Evolutionary conservation across 2,329 filamentous ascomycete genomes (phyloP).

Genomic region (Clarireedia homoeocarpa): DNA sequence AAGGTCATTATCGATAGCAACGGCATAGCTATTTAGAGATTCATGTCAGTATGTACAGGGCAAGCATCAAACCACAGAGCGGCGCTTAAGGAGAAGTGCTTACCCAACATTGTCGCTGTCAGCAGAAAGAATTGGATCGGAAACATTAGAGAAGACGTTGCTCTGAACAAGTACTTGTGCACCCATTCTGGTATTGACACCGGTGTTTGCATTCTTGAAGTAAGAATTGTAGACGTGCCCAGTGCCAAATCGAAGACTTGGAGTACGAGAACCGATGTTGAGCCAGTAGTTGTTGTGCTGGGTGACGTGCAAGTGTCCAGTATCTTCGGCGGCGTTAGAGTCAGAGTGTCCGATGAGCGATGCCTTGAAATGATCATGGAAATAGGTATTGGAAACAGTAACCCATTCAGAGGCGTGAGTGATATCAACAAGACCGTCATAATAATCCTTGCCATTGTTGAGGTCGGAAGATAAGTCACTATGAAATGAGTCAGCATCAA

Average conservation of each 20-base stretch:
- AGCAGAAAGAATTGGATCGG: constrained; percentile 26
- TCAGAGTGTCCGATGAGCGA: constrained; percentile 27
- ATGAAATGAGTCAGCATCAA: not conserved
- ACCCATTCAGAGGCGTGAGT: constrained; percentile 37
- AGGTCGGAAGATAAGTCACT: constrained; percentile 30
- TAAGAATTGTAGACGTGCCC: constrained; percentile 46
- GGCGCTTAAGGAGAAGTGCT: not conserved
- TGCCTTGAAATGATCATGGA: constrained; percentile 35
- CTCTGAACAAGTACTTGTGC: constrained; percentile 53
- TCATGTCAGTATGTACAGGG: not conserved
- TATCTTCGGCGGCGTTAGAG: constrained; percentile 22
- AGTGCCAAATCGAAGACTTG: constrained; percentile 58
- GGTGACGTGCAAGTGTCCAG: constrained; percentile 24
- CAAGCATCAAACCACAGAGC: not conserved
- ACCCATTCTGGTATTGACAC: constrained; percentile 48
- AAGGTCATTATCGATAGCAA: constrained; percentile 39
- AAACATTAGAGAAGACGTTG: constrained; percentile 38
- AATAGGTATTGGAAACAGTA: constrained; percentile 36
- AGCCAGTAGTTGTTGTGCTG: constrained; percentile 23
- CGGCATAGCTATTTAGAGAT: constrained; percentile 24
- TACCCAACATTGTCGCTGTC: constrained; percentile 14
- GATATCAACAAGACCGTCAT: constrained; percentile 38
- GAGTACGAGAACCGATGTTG: constrained; percentile 30
- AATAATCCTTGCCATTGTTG: constrained; percentile 33
- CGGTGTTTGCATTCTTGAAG: constrained; percentile 38